A percentile compares a stretch with the other conserved stretches of the same genome.
Evolutionary conservation across 2,329 filamentous ascomycete genomes (phyloP).

Genomic region (Aspergillus tanneri): DNA sequence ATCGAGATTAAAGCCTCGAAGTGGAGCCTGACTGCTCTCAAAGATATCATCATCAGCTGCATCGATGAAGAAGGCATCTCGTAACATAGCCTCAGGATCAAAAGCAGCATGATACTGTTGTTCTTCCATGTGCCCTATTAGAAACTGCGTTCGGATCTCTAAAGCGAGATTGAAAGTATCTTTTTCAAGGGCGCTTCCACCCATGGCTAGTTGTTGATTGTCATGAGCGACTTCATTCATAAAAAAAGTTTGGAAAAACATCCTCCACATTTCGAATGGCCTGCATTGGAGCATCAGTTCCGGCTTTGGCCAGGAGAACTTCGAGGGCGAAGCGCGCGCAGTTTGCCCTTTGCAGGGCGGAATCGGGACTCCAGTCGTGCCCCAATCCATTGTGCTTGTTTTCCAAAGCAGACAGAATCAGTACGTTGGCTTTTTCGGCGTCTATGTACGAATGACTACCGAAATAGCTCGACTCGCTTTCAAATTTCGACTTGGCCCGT

Average conservation of each 20-base stretch:
- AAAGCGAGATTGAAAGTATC: constrained; percentile 52
- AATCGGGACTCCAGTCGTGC: constrained; percentile 34
- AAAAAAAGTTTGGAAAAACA: constrained; percentile 37
- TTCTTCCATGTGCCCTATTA: constrained; percentile 46
- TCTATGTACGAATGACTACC: constrained; percentile 39
- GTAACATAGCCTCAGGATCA: constrained; percentile 42
- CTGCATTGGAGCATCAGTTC: constrained; percentile 17
- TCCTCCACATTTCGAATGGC: constrained; percentile 34
- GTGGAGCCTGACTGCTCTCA: constrained; percentile 7
- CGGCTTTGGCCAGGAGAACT: constrained; percentile 34
- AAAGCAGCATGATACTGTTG: constrained; percentile 33
- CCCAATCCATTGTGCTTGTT: constrained; percentile 14
- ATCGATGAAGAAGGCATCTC: constrained; percentile 42
- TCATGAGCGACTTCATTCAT: constrained; percentile 28
- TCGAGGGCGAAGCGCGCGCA: constrained; percentile 42
- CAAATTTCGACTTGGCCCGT: constrained; percentile 25
- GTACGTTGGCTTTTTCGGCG: constrained; percentile 27
- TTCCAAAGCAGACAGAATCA: constrained; percentile 30
- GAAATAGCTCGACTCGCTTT: constrained; percentile 27
- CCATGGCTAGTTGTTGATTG: constrained; percentile 19
- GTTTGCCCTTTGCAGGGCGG: constrained; percentile 47
- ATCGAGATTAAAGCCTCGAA: constrained; percentile 31
- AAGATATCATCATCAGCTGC: constrained; percentile 19
- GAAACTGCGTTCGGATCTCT: constrained; percentile 56
- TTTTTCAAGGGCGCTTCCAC: constrained; percentile 41